Evolutionary conservation across 78 protist species (phyloP).

Genomic region (Dictyostelium capitatum): DNA sequence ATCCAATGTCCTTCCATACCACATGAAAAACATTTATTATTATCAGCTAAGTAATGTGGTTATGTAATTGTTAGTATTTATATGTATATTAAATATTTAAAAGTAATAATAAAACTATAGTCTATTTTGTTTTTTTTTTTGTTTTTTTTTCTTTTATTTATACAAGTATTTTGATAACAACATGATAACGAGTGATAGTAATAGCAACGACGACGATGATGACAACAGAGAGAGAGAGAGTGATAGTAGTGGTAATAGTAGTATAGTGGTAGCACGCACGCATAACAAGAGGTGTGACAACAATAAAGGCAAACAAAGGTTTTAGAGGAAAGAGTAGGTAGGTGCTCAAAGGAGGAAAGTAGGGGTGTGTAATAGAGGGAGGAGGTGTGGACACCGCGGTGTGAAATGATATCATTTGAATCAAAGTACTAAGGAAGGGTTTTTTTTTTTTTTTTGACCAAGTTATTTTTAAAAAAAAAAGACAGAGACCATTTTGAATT

Average conservation of each 20-base stretch:
- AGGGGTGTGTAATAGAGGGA: too few relatives aligned
- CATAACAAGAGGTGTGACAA: too few relatives aligned
- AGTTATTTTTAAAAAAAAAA: neutral
- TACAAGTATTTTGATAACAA: neutral
- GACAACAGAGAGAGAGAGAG: too few relatives aligned
- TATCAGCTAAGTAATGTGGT: too few relatives aligned
- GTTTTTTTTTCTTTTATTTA: neutral
- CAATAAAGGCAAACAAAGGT: neutral
- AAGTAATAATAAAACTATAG: neutral
- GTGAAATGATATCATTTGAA: too few relatives aligned
- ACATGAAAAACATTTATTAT: conserved; percentile 70
- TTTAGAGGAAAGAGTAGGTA: neutral
- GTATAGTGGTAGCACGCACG: too few relatives aligned
- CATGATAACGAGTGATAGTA: too few relatives aligned
- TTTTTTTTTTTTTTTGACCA: neutral
- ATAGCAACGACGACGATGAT: too few relatives aligned
- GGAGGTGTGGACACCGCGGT: too few relatives aligned
- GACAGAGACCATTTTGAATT: neutral
- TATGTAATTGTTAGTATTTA: too few relatives aligned
- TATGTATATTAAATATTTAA: neutral
- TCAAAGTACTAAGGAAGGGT: neutral
- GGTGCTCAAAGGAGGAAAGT: too few relatives aligned
- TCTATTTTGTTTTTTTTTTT: neutral
- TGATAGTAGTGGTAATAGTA: too few relatives aligned
- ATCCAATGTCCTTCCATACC: conserved; percentile 69